Evolutionary conservation across 2,329 filamentous ascomycete species (phyloP), one percentile per base, ranked within the genome.

Genomic region (Colletotrichum abscissum): DNA sequence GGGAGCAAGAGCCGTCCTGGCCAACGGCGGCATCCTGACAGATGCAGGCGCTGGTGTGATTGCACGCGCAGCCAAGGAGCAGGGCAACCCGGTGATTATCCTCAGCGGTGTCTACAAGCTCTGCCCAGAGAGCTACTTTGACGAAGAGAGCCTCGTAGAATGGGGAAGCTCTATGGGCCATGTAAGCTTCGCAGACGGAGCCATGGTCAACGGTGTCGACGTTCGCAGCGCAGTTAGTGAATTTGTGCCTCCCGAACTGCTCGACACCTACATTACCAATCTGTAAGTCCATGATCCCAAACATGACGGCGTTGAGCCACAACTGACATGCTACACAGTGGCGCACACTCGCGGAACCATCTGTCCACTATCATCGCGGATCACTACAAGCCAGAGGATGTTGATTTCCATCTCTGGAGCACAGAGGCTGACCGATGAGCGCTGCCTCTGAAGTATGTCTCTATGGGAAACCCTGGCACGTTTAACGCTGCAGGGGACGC

Each of bases 51-150:
- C 94, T 11, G 91, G 91, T 24, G 91, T 94, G 54, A 93, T 98
- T 76, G 95, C 95, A 5, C 92, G 93, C 74, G 95, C 95, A 8
- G 97, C 97, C 16, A 93, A 93, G 80, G 92, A 93, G 76, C 93
- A 95, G 78, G 91, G 92, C 76, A 94, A 93, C 28, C 93, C 95
- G 0, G 95, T 99, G 22, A 92, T 98, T 28, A 94, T 97, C 3
- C 90, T 99, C 56, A 94, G 93, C 65, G 96, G 95, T 38, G 92
- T 98, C 24, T 98, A 98, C 87, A 97, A 97, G 84, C 90, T 99
- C 68, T 97, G 94, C 77, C 95, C 97, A 0, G 92, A 97, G 72
- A 96, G 95, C 78, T 93, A 95, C 1, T 95, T 95, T 78, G 92
- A 97, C 78, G 92, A 93, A 66, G 93, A 95, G 75, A 91, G 92